These are phyloP conservation scores for Mycena capillaripes DNA, from an alignment of 768 basidiomycete species.

Conservation along the genomic window DNA sequence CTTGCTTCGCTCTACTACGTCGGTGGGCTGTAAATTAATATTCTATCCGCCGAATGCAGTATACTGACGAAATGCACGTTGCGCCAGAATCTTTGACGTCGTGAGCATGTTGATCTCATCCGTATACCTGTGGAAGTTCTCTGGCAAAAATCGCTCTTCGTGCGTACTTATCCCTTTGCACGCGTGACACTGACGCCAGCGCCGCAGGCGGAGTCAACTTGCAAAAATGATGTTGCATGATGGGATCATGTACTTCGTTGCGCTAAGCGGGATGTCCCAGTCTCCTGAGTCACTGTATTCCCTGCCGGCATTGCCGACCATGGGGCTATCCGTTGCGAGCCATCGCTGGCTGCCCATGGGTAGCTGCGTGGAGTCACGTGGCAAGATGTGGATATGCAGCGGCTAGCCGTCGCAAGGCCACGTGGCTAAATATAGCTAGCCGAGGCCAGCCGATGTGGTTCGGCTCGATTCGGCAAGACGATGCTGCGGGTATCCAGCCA, in stretches of 20 bases:
- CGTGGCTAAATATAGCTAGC: no score
- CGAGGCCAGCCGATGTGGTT: no score
- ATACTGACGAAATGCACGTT: background rate
- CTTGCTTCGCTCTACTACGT: conserved; percentile 28
- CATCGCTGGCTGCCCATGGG: no score
- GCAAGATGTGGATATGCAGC: no score
- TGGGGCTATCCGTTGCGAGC: no score
- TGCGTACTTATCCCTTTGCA: background rate
- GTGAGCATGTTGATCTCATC: conserved; percentile 16
- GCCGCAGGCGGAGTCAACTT: background rate
- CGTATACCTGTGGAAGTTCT: conserved; percentile 27
- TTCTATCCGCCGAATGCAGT: background rate
- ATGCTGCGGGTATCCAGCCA: no score
- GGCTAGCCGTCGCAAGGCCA: no score
- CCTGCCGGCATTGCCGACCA: no score
- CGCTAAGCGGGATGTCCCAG: conserved; percentile 8
- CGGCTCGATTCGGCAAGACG: no score
- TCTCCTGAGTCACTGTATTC: no score
- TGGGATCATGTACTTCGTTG: conserved; percentile 29
- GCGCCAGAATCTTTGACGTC: conserved; percentile 24
- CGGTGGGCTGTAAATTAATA: conserved; percentile 23
- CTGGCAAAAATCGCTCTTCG: conserved; percentile 6
- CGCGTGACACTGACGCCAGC: background rate
- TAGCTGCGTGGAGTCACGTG: no score
- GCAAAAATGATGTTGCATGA: conserved; percentile 24